Evolutionary conservation across 2,329 filamentous ascomycete genomes (phyloP), one percentile per base, ranked within the genome.

Genomic region (Pseudopithomyces chartarum): DNA sequence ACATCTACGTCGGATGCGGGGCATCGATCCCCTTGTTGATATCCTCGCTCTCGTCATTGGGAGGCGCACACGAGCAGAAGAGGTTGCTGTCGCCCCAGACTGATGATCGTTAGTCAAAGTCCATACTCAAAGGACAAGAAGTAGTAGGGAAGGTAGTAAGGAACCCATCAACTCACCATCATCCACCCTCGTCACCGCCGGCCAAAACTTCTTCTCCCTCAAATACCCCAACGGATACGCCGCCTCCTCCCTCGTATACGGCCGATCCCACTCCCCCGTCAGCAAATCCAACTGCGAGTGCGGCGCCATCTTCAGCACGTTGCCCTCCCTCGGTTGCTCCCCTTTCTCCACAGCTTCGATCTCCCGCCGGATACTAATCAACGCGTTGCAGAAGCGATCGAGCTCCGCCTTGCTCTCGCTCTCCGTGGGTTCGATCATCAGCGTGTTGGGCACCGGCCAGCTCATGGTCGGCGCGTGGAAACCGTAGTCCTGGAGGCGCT

Each of bases 391-490:
- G 82, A 97, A 97, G 20, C 94, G 89, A 76, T 97, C 94, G 2
- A 98, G 85, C 81, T 98, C 94, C 60, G 89, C 89, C 76, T 95
- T 93, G 77, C 86, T 91, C 81, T 98, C 94, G 13, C 89, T 93
- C 79, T 97, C 94, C 0, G 94, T 98, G 2, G 94, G 94, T 81
- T 98, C 94, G 64, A 98, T 96, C 94, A 98, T 98, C 43, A 98
- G 86, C 0, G 94, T 97, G 79, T 96, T 96, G 51, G 91, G 85
- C 2, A 98, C 92, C 1, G 94, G 94, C 91, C 91, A 97, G 74
- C 88, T 92, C 94, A 98, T 97, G 52, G 94, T 98, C 0, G 94
- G 94, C 1, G 93, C 91, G 77, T 98, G 94, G 85, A 98, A 98
- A 40, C 94, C 94, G 74, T 96, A 98, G 74, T 98, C 94, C 78